Base-by-base conservation (phyloP, 768 basidiomycete species). In the Suillus clintonianus region DNA sequence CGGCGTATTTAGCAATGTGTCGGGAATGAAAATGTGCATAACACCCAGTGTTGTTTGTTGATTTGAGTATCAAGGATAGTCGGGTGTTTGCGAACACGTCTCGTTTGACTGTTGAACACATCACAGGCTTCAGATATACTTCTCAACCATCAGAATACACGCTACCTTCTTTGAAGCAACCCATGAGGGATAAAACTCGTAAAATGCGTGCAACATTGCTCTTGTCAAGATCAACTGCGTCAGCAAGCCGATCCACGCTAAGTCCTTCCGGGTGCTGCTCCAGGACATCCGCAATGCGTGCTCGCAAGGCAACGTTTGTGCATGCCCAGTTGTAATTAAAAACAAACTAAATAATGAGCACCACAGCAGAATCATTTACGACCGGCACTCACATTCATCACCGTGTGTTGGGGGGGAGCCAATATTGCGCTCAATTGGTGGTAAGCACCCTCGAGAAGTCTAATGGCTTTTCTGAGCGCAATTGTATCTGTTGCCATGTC, bases 21-120 rank as follows among this genome's bases (percentile, higher is more conserved):
- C 64, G 65, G 2, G 62, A 34, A 11, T 60, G 36, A n/a, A 68
- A 51, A 7, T 60, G 62, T 0, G 63, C 57, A 8, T 70, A 61
- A 27, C 59, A 68, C 4, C 67, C 67, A 0, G 64, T 17, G 36
- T 62, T 45, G 27, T 60, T 69, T 43, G 13, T 61, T 15, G 70
- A 68, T 43, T 63, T 65, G 10, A 73, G 67, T 1, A 72, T 56
- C 9, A 75, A 67, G 4, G 77, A 78, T 37, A 78, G 66, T 24
- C 76, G 77, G 54, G 76, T 78, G 59, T 77, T 78, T 9, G 74
- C 72, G 66, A 75, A 78, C 0, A 62, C 62, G 22, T 77, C 68
- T 15, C 67, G 66, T 10, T 65, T 59, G 10, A 78, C 76, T 73
- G 62, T 56, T 9, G 15, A 43, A 7, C 45, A 48, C 32, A 32